Evolutionary conservation across 345 rosid species (phyloP).

Genomic region (Salix purpurea): DNA sequence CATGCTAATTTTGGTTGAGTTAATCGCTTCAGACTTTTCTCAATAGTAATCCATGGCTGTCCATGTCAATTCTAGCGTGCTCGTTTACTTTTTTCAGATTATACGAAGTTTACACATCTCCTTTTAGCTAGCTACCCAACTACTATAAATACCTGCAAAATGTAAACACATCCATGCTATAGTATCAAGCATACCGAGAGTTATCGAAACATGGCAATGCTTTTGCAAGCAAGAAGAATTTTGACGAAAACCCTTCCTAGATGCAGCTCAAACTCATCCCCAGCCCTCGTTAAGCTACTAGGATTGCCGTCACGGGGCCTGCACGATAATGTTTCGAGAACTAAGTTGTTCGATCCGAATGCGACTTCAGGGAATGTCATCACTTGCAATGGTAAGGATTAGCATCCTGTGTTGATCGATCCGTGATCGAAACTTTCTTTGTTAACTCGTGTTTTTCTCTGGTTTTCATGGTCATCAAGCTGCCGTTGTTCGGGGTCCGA

Average conservation of each 20-base stretch:
- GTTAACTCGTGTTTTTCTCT: not conserved
- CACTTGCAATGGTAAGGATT: constrained; percentile 33
- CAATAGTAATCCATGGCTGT: too few species aligned
- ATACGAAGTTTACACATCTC: too few species aligned
- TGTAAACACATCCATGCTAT: not conserved
- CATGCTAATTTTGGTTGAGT: too few species aligned
- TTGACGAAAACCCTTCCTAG: not conserved
- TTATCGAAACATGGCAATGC: not conserved
- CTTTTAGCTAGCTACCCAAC: too few species aligned
- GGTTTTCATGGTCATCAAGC: constrained; percentile 27
- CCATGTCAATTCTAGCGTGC: too few species aligned
- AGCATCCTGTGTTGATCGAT: too few species aligned
- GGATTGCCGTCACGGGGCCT: not conserved
- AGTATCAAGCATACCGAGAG: not conserved
- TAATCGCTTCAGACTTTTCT: too few species aligned
- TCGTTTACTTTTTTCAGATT: too few species aligned
- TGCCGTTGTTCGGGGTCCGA: constrained; percentile 57
- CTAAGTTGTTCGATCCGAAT: constrained; percentile 5
- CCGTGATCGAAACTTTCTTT: not conserved
- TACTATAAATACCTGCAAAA: not conserved
- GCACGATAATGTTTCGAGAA: not conserved
- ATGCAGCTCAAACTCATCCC: not conserved
- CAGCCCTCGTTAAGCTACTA: not conserved
- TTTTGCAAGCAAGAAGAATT: not conserved
- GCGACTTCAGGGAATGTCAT: constrained; percentile 32